phyloP scores from a whole-genome alignment of 2,329 filamentous ascomycete species.

The Neopestalotiopsis rosae region DNA sequence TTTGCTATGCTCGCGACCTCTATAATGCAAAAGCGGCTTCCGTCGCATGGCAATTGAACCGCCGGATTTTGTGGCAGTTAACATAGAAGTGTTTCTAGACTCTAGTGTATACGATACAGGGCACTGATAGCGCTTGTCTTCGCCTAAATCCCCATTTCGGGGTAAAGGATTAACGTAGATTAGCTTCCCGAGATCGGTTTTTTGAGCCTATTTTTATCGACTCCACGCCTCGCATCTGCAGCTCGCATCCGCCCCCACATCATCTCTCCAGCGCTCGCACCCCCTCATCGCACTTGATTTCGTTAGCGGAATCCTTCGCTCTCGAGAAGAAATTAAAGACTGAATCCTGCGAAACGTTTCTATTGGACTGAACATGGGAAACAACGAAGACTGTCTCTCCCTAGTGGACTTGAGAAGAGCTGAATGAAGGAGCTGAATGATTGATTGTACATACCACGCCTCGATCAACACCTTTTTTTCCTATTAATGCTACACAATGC shows the following conservation, averaged over 20 bases:
- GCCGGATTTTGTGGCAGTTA: too few species aligned
- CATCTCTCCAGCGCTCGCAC: neutral
- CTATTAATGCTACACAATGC: neutral
- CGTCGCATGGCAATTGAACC: too few species aligned
- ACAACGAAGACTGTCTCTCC: neutral
- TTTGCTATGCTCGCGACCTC: too few species aligned
- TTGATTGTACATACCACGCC: neutral
- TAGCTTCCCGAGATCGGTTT: neutral
- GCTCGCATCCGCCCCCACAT: neutral
- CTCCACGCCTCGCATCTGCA: neutral
- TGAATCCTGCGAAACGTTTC: neutral
- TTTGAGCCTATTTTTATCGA: conserved; percentile 1
- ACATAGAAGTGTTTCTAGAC: too few species aligned
- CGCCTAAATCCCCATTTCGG: neutral
- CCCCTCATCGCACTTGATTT: neutral
- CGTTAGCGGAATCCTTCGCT: neutral
- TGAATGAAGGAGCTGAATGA: neutral
- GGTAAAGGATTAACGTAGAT: neutral
- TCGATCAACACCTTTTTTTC: neutral
- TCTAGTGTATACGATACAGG: neutral
- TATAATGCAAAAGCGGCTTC: too few species aligned
- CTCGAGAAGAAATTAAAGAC: neutral
- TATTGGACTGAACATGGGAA: neutral
- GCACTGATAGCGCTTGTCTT: neutral
- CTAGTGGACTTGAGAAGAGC: neutral